Conservation (phyloP, 345 rosid species). For the Odontarrhena argentea region DNA sequence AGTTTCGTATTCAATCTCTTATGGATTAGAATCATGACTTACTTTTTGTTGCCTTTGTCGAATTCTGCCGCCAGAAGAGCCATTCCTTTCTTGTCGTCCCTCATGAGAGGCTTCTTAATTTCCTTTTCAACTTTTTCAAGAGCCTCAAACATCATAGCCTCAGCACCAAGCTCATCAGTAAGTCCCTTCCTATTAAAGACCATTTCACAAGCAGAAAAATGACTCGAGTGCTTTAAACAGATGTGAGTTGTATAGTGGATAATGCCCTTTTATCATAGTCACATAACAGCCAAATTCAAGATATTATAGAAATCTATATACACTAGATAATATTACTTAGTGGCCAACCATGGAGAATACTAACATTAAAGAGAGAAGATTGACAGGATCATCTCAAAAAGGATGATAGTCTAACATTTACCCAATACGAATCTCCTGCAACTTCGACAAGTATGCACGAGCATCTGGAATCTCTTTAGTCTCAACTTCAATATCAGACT, state of each 20-base stretch:
- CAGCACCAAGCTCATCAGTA: slow-evolving; percentile 81
- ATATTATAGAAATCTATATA: background rate
- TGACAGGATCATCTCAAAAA: slow-evolving; percentile 12
- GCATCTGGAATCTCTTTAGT: slow-evolving; percentile 84
- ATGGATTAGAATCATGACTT: no score
- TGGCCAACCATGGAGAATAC: no score
- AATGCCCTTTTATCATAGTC: background rate
- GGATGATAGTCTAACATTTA: slow-evolving; percentile 33
- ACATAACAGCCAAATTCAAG: background rate
- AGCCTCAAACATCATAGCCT: slow-evolving; percentile 95
- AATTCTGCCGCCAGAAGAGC: slow-evolving; percentile 81
- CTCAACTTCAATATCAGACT: slow-evolving; percentile 59
- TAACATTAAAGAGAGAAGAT: background rate
- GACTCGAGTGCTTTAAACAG: no score
- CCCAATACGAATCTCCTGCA: slow-evolving; percentile 80
- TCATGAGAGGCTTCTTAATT: slow-evolving; percentile 89
- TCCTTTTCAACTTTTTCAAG: slow-evolving; percentile 91
- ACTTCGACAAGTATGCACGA: slow-evolving; percentile 72
- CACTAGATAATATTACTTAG: background rate
- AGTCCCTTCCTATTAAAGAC: slow-evolving; percentile 70
- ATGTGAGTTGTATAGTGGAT: no score
- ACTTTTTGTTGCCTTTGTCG: slow-evolving; percentile 91
- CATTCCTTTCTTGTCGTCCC: slow-evolving; percentile 91
- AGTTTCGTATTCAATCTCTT: no score
- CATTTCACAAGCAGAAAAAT: slow-evolving; percentile 12